Base-by-base conservation (phyloP, 1,284 basidiomycete species). In the Ceratobasidium sp. region DNA sequence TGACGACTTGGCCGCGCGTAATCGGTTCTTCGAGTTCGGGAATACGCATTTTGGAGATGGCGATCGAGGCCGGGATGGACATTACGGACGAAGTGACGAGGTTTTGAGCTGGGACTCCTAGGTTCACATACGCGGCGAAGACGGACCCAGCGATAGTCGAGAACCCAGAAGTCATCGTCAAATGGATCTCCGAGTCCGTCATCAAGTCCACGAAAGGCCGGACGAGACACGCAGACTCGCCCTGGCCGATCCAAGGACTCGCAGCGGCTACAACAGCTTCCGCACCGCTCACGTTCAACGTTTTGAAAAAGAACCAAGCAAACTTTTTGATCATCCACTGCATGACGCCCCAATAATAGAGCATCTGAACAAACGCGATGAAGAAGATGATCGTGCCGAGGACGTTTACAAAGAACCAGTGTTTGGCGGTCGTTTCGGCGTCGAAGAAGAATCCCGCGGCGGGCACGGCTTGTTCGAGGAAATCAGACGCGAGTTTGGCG, bases 11-110 rank as follows among this genome's bases (percentile, higher is more conserved):
- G 23, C 96, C 96, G 71, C 94, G 91, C 44, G 96, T 97, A 76
- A 96, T 89, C 63, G 96, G 94, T 82, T 94, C 93, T 66, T 96
- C 94, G 60, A 89, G 85, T 86, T 97, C 96, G 2, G 96, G 96
- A 26, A 92, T 83, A 67, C 95, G 92, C 82, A 97, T 87, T 86
- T 97, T 97, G 84, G 92, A 93, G 81, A 97, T 96, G 2, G 96
- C 91, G 83, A 97, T 96, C 13, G 95, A 96, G 0, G 96, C 96
- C 10, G 96, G 96, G 82, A 97, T 97, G 83, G 93, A 94, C 96
- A 97, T 97, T 81, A 97, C 93, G 15, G 94, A 96, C 4, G 96
- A 94, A 5, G 96, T 96, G 82, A 97, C 89, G 40, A 97, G 88
- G 85, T 95, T 95, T 71, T 70, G 63, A 5, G 95, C 86, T 44